These are phyloP conservation scores for Fusarium pseudonygamai DNA, from an alignment of 2,329 filamentous ascomycete species.

Conservation along the genomic window DNA sequence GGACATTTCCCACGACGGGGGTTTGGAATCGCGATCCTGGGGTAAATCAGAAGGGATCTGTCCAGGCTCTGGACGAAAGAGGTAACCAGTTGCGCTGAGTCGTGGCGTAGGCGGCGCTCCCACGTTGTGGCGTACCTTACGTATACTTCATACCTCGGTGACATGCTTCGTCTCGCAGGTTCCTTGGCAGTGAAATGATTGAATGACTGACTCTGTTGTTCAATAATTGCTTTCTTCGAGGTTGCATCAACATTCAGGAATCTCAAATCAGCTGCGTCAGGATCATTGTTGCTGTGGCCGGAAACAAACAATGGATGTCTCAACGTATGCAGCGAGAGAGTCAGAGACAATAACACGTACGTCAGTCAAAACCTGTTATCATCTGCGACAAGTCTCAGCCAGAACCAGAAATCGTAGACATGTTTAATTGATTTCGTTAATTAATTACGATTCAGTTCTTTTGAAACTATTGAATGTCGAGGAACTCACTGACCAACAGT, in stretches of 20 bases:
- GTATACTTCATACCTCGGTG: neutral
- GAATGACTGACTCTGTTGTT: neutral
- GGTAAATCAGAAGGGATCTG: conserved; percentile 5
- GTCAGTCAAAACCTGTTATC: neutral
- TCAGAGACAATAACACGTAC: neutral
- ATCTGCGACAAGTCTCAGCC: conserved; percentile 13
- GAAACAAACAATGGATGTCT: conserved; percentile 3
- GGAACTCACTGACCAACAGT: neutral
- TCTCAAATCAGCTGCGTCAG: conserved; percentile 9
- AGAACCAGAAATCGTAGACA: conserved; percentile 1
- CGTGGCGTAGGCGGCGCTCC: conserved; percentile 31
- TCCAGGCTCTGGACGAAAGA: conserved; percentile 8
- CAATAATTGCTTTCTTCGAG: neutral
- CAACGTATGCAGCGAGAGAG: neutral
- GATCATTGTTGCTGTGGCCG: neutral
- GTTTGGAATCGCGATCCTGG: conserved; percentile 9
- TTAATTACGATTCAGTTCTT: conserved; percentile 5
- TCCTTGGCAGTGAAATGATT: neutral
- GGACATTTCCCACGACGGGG: neutral
- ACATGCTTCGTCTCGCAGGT: conserved; percentile 13
- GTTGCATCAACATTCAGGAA: neutral
- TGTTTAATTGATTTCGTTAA: conserved; percentile 5
- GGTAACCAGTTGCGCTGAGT: conserved; percentile 4
- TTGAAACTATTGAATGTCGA: conserved; percentile 2
- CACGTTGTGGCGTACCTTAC: conserved; percentile 4